A percentile compares a stretch with the other conserved stretches of the same genome.
These are phyloP conservation scores for Penicillium concentricum DNA, from an alignment of 2,329 filamentous ascomycete species.

Conservation along the genomic window DNA sequence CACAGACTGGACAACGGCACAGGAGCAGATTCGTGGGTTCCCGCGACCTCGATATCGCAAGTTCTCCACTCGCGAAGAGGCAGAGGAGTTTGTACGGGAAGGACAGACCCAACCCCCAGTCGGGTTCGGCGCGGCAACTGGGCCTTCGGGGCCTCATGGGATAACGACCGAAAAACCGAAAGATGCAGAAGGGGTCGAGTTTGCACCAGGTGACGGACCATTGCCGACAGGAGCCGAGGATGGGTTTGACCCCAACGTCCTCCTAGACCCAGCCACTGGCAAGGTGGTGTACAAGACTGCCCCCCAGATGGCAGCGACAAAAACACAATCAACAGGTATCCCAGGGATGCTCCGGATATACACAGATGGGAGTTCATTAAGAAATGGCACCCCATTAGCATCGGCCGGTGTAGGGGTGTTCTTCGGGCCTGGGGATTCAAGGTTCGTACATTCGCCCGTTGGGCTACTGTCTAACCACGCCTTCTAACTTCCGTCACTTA, in stretches of 20 bases:
- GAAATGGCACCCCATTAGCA: conserved; percentile 57
- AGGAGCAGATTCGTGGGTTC: conserved; percentile 71
- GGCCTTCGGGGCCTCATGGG: conserved; percentile 33
- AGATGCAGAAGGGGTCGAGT: conserved; percentile 45
- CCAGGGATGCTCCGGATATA: conserved; percentile 59
- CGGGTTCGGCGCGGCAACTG: conserved; percentile 35
- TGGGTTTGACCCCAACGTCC: conserved; percentile 60
- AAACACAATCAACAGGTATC: conserved; percentile 42
- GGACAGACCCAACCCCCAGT: conserved; percentile 32
- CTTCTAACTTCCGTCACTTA: conserved; percentile 25
- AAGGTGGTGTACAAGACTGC: conserved; percentile 56
- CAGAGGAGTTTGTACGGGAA: conserved; percentile 68
- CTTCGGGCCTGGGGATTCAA: conserved; percentile 59
- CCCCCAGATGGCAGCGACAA: conserved; percentile 50
- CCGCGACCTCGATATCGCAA: conserved; percentile 68
- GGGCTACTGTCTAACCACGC: background rate
- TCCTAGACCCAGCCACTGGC: conserved; percentile 55
- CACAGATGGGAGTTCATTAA: conserved; percentile 62
- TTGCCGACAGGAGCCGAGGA: conserved; percentile 58
- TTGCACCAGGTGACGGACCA: conserved; percentile 56
- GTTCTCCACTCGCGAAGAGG: conserved; percentile 68
- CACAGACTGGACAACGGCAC: conserved; percentile 66
- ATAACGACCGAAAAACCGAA: conserved; percentile 43
- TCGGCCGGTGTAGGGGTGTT: conserved; percentile 63
- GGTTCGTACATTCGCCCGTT: conserved; percentile 42